Evolutionary conservation across 768 basidiomycete genomes (phyloP), one percentile per base, ranked within the genome.

Genomic region (Russula sp.): DNA sequence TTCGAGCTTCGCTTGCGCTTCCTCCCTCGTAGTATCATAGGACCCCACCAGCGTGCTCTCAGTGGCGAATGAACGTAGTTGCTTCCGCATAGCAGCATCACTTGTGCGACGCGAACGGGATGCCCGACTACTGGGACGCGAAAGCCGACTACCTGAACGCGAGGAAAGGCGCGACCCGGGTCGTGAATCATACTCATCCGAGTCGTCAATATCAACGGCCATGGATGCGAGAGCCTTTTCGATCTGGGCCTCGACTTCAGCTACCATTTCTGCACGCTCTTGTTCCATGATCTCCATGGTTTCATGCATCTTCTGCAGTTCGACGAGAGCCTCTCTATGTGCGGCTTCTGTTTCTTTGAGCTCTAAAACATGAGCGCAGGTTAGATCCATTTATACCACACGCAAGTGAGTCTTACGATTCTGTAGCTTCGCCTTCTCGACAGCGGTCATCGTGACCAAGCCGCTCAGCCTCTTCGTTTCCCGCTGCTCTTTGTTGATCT

Each of bases 211-310:
- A 66, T 86, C 88, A 61, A 91, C 86, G 29, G 86, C 85, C 90
- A 93, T 92, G 29, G 88, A 88, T 32, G 83, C 86, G 53, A 93
- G 78, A 0, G 92, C 91, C 59, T 87, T 81, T 73, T 93, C 91
- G 68, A 93, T 93, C 75, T 93, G 91, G 32, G 88, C 88, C 70
- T 93, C 91, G 25, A 93, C 90, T 74, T 93, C 91, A n/a, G 89
- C 90, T 45, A 93, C 86, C 91, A 92, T 90, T 69, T 87, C 87
- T 56, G 86, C 83, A 64, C 91, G 88, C 74, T 89, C 92, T 69
- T 83, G 76, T 71, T 93, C 91, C 90, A 93, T 92, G 69, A 75
- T 83, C 47, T 91, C 89, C 89, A 93, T 93, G 5, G 82, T 83
- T 9, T 83, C 80, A 65, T 83, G 83, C 94, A 97, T 96, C 64